Base-by-base conservation (phyloP, 208 protist species). In the Trypanosoma theileri region DNA sequence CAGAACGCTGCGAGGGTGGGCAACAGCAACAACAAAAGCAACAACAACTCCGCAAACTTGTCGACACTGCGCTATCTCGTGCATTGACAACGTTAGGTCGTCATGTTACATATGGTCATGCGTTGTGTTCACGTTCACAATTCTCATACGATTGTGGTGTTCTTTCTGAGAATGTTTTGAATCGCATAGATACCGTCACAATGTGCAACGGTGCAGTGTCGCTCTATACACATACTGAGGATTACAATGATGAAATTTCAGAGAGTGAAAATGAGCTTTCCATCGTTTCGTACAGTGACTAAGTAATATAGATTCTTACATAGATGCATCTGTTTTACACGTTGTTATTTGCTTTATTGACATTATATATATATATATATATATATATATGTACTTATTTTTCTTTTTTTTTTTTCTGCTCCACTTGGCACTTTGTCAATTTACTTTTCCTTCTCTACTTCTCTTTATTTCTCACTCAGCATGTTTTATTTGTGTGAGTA, bases 81-180 rank as follows among this genome's bases (percentile, higher is more conserved):
- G 79, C 81, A 0, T 28, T 92, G 55, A 46, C 44, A 14, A 68
- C 69, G 17, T 68, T 93, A 7, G 73, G 69, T 8, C 65, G 77
- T n/a, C 68, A 81, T 54, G 70, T 93, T 13, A 62, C 75, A n/a
- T 93, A 93, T 63, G 88, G 84, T 3, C 66, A 70, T 13, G 24
- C 57, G 10, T 73, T 93, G n/a, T 75, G 60, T 22, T 74, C 83
- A 4, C 51, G 56, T 10, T 44, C 26, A 13, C 74, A 89, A 31
- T 80, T 88, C 65, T 93, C 88, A 28, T 93, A 84, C 59, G 72
- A 82, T 4, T 46, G 14, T 6, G 40, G 57, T 14, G 11, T 13
- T 42, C 9, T 71, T 40, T 45, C 13, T 10, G 52, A 48, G 13
- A 41, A 59, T 16, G 19, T 66, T 9, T 31, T 69, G 22, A 10